phyloP scores from a whole-genome alignment of 768 basidiomycete species.

The Pleurotus tuoliensis region DNA sequence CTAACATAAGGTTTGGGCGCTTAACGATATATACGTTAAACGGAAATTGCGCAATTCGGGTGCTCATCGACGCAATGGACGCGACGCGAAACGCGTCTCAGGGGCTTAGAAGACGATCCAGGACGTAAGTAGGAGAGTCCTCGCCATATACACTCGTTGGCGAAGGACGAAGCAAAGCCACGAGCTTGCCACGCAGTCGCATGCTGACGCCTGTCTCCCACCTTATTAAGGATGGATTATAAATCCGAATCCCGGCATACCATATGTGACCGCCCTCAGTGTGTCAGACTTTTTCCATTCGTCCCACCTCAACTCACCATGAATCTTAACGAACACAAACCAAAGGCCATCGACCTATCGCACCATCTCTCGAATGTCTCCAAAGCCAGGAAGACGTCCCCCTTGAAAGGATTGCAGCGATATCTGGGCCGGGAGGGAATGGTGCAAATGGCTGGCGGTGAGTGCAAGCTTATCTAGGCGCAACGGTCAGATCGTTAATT shows the following conservation, averaged over 20 bases:
- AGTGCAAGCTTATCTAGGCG: constrained; percentile 14
- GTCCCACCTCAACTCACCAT: not conserved
- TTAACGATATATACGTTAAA: too few relatives aligned
- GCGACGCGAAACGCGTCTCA: not conserved
- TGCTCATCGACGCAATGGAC: not conserved
- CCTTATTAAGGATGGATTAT: constrained; percentile 5
- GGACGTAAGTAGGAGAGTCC: not conserved
- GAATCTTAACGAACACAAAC: constrained; percentile 1
- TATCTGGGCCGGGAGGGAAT: constrained; percentile 52
- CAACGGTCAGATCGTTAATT: not conserved
- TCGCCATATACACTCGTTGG: not conserved
- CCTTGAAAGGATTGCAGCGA: constrained; percentile 65
- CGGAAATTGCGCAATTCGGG: not conserved
- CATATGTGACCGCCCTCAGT: not conserved
- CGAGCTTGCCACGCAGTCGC: not conserved
- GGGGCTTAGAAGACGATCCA: not conserved
- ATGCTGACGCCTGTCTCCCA: not conserved
- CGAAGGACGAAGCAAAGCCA: not conserved
- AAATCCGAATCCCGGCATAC: not conserved
- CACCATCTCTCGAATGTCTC: constrained; percentile 66
- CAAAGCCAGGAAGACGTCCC: constrained; percentile 43
- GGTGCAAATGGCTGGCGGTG: constrained; percentile 69
- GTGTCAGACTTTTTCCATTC: not conserved
- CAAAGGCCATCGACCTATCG: constrained; percentile 59
- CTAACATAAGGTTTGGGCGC: too few relatives aligned